Evolutionary conservation across 768 basidiomycete genomes (phyloP).

Genomic region (Kwoniella shandongensis): DNA sequence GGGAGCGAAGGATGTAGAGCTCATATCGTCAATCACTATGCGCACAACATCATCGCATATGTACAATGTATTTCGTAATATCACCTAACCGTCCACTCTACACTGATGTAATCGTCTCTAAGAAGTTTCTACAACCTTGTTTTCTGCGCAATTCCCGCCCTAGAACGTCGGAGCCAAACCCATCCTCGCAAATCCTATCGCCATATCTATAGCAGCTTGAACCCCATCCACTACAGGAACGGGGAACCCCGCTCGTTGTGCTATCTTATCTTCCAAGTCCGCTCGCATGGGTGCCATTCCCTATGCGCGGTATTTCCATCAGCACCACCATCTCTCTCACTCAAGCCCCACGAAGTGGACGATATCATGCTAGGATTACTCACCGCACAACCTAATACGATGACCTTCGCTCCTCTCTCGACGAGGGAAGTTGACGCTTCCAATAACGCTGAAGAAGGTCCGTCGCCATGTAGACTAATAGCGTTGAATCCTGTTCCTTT

Average conservation of each 20-base stretch:
- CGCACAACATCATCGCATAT: too few relatives aligned
- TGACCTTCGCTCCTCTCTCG: conserved; percentile 16
- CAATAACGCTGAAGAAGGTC: conserved; percentile 6
- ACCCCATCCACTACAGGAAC: conserved; percentile 27
- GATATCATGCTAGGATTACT: too few relatives aligned
- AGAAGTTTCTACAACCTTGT: too few relatives aligned
- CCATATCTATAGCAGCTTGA: conserved; percentile 16
- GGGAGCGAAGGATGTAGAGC: too few relatives aligned
- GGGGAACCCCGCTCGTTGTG: neutral
- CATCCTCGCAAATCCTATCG: conserved; percentile 11
- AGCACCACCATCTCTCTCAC: too few relatives aligned
- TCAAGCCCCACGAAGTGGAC: too few relatives aligned
- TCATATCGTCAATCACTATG: too few relatives aligned
- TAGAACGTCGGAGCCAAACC: neutral
- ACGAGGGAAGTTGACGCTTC: conserved; percentile 11
- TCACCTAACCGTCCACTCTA: too few relatives aligned
- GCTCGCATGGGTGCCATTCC: conserved; percentile 25
- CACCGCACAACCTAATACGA: conserved; percentile 27
- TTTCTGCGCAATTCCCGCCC: too few relatives aligned
- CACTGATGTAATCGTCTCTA: too few relatives aligned
- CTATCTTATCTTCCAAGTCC: conserved; percentile 1
- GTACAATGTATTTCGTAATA: too few relatives aligned
- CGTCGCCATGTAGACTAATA: conserved; percentile 19
- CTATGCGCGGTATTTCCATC: too few relatives aligned
- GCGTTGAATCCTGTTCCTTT: conserved; percentile 30